phyloP scores from a whole-genome alignment of 2,329 filamentous ascomycete species.

The Clarireedia monteithiana region DNA sequence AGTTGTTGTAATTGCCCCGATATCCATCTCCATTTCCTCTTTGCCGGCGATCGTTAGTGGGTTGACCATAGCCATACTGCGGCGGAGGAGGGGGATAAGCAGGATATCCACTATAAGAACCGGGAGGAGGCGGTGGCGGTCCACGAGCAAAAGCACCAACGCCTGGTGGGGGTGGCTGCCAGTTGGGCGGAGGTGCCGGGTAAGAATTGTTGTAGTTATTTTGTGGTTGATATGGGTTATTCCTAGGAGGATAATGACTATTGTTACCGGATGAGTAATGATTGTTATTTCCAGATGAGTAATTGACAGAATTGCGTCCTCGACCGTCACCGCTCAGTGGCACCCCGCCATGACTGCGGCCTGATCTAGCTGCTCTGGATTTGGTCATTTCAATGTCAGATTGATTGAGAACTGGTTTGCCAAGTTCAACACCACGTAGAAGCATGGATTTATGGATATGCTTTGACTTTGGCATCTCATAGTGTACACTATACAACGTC shows the following conservation, averaged over 20 bases:
- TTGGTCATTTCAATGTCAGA: conserved; percentile 69
- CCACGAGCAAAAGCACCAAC: conserved; percentile 36
- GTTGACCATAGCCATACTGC: conserved; percentile 17
- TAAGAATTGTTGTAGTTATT: conserved; percentile 19
- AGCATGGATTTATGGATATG: conserved; percentile 90
- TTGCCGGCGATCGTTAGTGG: conserved; percentile 12
- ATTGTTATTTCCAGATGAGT: conserved; percentile 31
- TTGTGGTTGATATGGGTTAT: conserved; percentile 4
- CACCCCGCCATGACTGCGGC: conserved; percentile 64
- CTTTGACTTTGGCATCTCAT: conserved; percentile 66
- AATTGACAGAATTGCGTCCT: conserved; percentile 45
- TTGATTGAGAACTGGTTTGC: conserved; percentile 62
- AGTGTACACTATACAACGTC: conserved; percentile 59
- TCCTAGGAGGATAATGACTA: conserved; percentile 6
- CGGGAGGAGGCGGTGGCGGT: conserved; percentile 40
- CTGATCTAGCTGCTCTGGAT: conserved; percentile 54
- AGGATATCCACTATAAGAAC: conserved; percentile 16
- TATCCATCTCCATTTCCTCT: conserved; percentile 7
- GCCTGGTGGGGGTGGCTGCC: conserved; percentile 40
- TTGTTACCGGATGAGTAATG: conserved; percentile 9
- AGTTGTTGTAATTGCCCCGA: conserved; percentile 10
- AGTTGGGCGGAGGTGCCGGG: conserved; percentile 25
- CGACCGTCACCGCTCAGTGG: conserved; percentile 45
- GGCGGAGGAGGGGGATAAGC: conserved; percentile 15
- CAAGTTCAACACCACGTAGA: conserved; percentile 71